Base-by-base conservation (phyloP, 176 grass and related monocot genomes). In the Poa annua region DNA sequence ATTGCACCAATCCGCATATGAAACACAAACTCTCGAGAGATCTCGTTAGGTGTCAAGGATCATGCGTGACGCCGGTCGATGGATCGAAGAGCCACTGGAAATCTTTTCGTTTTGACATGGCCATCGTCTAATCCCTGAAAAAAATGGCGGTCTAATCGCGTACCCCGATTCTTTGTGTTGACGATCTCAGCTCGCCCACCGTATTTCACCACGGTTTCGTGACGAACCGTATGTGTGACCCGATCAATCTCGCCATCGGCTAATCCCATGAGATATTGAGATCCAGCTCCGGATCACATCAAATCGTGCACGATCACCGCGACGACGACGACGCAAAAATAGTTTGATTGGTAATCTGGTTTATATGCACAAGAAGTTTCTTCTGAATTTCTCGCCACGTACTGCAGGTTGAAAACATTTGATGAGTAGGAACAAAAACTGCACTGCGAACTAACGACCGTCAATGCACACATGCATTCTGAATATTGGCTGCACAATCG, bases 21-120 rank as follows among this genome's bases (percentile, higher is more conserved):
- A 70, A 66, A 22, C 63, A 68, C 38, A 59, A 17, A 21, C 11
- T 44, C 42, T 16, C 0, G 1, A 17, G 6, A 78, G 11, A 88
- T 88, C 74, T 83, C 53, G 65, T 34, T 55, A 79, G 76, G 51
- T 60, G 62, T 59, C 67, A 5, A 51, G 83, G 52, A 81, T 89
- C 77, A 4, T 13, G 0, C 48, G 3, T 67, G 87, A 88, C 48
- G 34, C 49, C 50, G 48, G 66, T 48, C 19, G 66, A 48, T 24
- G 48, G 59, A 85, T 75, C 29, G 59, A 60, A 11, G 48, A 55
- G 50, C 17, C 74, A 64, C 14, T 59, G 2, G 36, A 61, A 47
- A 19, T 56, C 41, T 41, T 21, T 33, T 63, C 44, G 61, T 81
- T 77, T 72, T 81, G 48, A 42, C 77, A 55, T 15, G 11, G 42